These are phyloP conservation scores for Ogataea minuta DNA, from an alignment of 805 yeast species.

Conservation along the genomic window DNA sequence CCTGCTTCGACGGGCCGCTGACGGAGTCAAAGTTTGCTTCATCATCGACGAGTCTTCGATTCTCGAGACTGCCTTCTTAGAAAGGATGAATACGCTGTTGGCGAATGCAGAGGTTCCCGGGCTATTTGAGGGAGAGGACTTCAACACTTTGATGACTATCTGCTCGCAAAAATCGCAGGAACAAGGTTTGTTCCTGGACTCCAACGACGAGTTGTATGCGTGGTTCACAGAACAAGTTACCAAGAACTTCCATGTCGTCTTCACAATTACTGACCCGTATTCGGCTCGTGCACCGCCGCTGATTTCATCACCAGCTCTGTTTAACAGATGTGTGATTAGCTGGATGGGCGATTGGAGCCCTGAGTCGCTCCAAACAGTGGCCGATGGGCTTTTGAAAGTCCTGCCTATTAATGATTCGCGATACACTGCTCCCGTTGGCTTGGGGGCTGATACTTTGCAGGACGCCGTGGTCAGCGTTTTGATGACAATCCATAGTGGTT, in stretches of 20 bases:
- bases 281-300: constrained; percentile 39
- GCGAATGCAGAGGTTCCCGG: constrained; percentile 95
- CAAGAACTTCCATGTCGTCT: constrained; percentile 75
- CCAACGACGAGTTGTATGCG: constrained; percentile 63
- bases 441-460: constrained; percentile 16
- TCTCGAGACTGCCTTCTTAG: constrained; percentile 74
- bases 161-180: constrained; percentile 57
- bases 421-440: constrained; percentile 35
- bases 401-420: constrained; percentile 54
- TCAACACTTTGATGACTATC: constrained; percentile 45
- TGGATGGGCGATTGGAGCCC: constrained; percentile 87
- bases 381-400: constrained; percentile 26
- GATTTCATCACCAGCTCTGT: constrained; percentile 80
- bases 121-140: constrained; percentile 75
- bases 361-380: constrained; percentile 49
- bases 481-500: constrained; percentile 42
- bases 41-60: constrained; percentile 80
- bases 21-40: constrained; percentile 65
- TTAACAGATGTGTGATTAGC: constrained; percentile 83
- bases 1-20: constrained; percentile 45
- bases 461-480: constrained; percentile 46
- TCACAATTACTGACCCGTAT: constrained; percentile 63
- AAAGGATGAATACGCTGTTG: constrained; percentile 87
- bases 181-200: constrained; percentile 62
- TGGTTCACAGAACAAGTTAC: constrained; percentile 77